Evolutionary conservation across 495 filamentous ascomycete genomes (phyloP).

Genomic region (Stereocaulon alpinum): DNA sequence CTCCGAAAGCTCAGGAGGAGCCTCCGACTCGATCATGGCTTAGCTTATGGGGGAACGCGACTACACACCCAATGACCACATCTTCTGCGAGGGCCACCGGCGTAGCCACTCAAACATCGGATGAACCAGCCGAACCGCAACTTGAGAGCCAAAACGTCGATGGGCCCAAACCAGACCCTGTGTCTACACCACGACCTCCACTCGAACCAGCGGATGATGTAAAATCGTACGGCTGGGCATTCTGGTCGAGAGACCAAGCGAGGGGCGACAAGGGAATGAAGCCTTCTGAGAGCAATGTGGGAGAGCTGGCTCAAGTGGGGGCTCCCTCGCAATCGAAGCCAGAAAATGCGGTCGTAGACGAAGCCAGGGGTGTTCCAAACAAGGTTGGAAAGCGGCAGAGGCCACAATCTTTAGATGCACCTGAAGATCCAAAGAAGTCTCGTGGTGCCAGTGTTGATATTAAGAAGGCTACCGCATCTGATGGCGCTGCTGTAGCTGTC

Average conservation of each 20-base stretch:
- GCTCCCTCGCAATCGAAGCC: constrained; percentile 54
- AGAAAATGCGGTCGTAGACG: constrained; percentile 47
- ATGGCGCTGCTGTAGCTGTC: constrained; percentile 4
- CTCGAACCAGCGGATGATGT: constrained; percentile 12
- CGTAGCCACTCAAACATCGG: background rate
- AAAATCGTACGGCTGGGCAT: constrained; percentile 69
- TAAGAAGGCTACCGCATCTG: constrained; percentile 18
- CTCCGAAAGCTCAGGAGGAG: constrained; percentile 11
- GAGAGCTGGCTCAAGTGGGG: constrained; percentile 60
- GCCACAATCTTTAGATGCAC: constrained; percentile 9
- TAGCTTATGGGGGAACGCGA: constrained; percentile 35
- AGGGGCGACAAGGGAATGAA: constrained; percentile 28
- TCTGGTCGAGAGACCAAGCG: constrained; percentile 63
- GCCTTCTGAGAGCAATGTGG: constrained; percentile 36
- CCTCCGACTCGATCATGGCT: constrained; percentile 39
- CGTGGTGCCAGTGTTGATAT: constrained; percentile 6
- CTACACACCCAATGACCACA: background rate
- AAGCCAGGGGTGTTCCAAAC: constrained; percentile 29
- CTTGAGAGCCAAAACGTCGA: background rate
- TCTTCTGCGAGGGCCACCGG: background rate
- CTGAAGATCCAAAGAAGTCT: constrained; percentile 10
- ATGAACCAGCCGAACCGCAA: no score
- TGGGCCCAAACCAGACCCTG: background rate
- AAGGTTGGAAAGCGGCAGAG: constrained; percentile 26
- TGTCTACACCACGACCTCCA: background rate